Base-by-base conservation (phyloP, 257 asterid species). In the Sherardia arvensis region DNA sequence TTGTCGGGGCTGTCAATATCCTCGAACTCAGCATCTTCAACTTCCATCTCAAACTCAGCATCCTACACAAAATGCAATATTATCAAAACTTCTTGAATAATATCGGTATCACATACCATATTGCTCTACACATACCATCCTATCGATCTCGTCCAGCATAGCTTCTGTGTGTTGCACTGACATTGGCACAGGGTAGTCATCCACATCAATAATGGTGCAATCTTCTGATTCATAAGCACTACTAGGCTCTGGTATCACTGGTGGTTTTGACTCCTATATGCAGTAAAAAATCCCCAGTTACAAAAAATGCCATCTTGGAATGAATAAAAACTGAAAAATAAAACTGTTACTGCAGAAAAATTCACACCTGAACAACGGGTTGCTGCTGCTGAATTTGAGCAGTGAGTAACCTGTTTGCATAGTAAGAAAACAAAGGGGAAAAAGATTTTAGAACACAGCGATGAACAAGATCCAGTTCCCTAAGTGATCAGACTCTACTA, bases 151-250 rank as follows among this genome's bases (percentile, higher is more conserved):
- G 70, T 86, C 87, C 71, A 88, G 71, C 83, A 88, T 81, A 54
- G 92, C 90, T 76, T 86, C 88, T 7, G 94, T 85, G 68, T 88
- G 91, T 28, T 80, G 94, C 66, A 88, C 86, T 67, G 65, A 84
- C 86, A 80, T 84, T 1, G 96, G 90, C 63, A 86, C 87, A 22
- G 81, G 81, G 3, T 75, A 47, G 5, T 80, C 88, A 8, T 78
- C 87, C 27, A 78, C 81, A 64, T 82, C 85, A 2, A 67, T 53
- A 51, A 82, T 67, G 59, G 76, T 57, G 61, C 84, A 68, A 53
- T 82, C 89, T 30, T 65, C 73, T 11, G 68, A 8, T 54, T 55
- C 77, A 70, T 61, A 54, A 54, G 75, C 67, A 59, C 28, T 72
- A 59, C 28, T 72, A 23, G 80, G 53, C 53, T 10, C 54, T 29